Evolutionary conservation across 202 grass and related monocot genomes (phyloP).

Genomic region (Tripidium arundinaceum): DNA sequence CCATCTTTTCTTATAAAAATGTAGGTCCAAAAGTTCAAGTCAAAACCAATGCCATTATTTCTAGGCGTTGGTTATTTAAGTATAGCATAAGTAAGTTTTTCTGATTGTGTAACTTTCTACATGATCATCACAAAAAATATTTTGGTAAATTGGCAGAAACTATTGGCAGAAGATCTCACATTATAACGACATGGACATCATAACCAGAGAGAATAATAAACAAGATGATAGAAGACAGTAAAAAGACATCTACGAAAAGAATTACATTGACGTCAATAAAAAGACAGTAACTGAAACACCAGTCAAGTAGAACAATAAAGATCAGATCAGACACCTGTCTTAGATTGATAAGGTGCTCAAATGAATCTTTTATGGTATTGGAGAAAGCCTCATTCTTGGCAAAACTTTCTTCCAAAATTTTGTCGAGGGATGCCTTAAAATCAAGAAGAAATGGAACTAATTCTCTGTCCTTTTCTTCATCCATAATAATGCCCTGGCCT

Average conservation of each 20-base stretch:
- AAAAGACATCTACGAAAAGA: background rate
- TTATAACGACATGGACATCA: background rate
- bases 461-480: constrained; percentile 99
- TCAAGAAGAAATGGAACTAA: constrained; percentile 90
- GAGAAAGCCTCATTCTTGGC: constrained; percentile 90
- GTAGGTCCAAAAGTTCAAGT: background rate
- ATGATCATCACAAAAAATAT: background rate
- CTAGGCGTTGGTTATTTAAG: background rate
- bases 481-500: constrained; percentile 83
- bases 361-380: constrained; percentile 97
- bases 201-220: background rate
- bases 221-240: background rate
- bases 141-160: constrained; percentile 11
- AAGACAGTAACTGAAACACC: background rate
- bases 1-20: background rate
- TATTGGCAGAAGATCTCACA: background rate
- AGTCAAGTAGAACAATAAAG: constrained; percentile 26
- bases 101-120: background rate
- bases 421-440: constrained; percentile 94
- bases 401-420: constrained; percentile 96
- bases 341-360: constrained; percentile 99
- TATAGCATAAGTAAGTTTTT: background rate
- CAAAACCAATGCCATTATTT: background rate
- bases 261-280: background rate
- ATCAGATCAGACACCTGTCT: constrained; percentile 63